These are phyloP conservation scores for Pyrenochaeta sp. DNA, from an alignment of 2,329 filamentous ascomycete species.

Conservation along the genomic window DNA sequence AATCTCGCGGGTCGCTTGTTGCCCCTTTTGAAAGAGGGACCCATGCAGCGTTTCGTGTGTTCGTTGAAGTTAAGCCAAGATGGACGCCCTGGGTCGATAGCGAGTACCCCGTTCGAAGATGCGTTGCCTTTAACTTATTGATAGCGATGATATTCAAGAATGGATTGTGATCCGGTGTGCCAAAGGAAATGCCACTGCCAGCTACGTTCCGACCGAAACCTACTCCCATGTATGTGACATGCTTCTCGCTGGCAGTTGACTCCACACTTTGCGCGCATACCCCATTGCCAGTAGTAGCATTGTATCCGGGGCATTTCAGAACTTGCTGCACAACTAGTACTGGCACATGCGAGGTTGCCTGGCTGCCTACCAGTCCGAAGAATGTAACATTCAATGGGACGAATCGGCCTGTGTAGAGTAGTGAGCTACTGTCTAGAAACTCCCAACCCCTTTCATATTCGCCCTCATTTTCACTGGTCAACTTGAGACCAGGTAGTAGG, in stretches of 20 bases:
- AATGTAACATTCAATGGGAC: conserved; percentile 14
- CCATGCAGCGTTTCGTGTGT: conserved; percentile 10
- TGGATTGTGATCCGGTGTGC: conserved; percentile 19
- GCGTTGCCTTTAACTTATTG: not conserved
- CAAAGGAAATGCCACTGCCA: conserved; percentile 2
- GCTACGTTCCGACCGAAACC: conserved; percentile 12
- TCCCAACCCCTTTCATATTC: conserved; percentile 1
- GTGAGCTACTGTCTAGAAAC: conserved; percentile 6
- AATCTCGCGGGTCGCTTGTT: conserved; percentile 10
- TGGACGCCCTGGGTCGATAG: conserved; percentile 11
- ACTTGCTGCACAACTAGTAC: conserved; percentile 12
- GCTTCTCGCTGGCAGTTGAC: not conserved
- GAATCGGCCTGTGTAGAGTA: conserved; percentile 14
- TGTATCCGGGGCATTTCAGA: conserved; percentile 12
- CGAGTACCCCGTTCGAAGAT: conserved; percentile 7
- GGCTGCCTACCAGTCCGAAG: not conserved
- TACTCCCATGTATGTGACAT: conserved; percentile 15
- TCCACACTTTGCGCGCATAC: conserved; percentile 6
- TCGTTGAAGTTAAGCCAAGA: conserved; percentile 9
- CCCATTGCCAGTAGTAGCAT: conserved; percentile 3
- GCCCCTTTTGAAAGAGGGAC: conserved; percentile 3
- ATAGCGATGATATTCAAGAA: conserved; percentile 23
- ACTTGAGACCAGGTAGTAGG: conserved; percentile 3
- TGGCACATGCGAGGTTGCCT: conserved; percentile 4
- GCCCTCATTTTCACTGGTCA: not conserved